Conservation (phyloP, 2,329 filamentous ascomycete genomes). For the Cyphellophora attinorum region DNA sequence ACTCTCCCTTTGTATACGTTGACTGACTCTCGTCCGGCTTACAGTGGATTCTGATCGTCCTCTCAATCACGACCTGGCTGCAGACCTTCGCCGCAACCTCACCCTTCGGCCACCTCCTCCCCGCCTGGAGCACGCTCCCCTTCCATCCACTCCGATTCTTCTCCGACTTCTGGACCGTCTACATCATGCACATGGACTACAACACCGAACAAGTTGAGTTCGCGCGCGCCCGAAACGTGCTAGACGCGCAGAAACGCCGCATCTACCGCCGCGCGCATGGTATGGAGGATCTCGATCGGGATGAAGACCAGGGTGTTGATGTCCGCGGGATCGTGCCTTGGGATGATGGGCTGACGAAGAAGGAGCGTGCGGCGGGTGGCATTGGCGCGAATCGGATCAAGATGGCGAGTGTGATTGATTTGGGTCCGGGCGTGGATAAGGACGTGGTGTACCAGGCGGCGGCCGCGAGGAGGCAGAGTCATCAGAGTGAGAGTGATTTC, state of each 20-base stretch:
- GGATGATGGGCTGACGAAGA: constrained; percentile 30
- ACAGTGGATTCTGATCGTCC: constrained; percentile 37
- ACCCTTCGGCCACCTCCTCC: constrained; percentile 70
- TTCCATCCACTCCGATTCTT: constrained; percentile 60
- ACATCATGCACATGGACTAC: constrained; percentile 67
- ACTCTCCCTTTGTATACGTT: no score
- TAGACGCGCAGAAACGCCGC: constrained; percentile 79
- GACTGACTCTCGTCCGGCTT: no score
- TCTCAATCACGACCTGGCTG: constrained; percentile 21
- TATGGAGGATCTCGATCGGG: constrained; percentile 46
- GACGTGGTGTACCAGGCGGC: no score
- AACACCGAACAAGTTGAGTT: constrained; percentile 59
- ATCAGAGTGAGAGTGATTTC: not conserved
- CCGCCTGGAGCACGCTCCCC: constrained; percentile 58
- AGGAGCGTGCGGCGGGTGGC: constrained; percentile 23
- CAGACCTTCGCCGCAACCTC: constrained; percentile 41
- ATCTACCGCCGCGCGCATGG: constrained; percentile 83
- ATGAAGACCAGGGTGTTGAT: constrained; percentile 25
- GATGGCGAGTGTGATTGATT: no score
- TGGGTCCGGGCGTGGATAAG: no score
- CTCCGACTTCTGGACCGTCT: constrained; percentile 58
- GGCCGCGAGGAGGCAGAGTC: no score
- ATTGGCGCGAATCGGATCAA: constrained; percentile 1
- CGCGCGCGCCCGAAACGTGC: constrained; percentile 61
- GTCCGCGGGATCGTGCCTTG: constrained; percentile 18